Percentiles rank a stretch among this genome's conserved stretches.
These are phyloP conservation scores for Trichoderma asperelloides DNA, from an alignment of 495 filamentous ascomycete genomes.

Conservation along the genomic window DNA sequence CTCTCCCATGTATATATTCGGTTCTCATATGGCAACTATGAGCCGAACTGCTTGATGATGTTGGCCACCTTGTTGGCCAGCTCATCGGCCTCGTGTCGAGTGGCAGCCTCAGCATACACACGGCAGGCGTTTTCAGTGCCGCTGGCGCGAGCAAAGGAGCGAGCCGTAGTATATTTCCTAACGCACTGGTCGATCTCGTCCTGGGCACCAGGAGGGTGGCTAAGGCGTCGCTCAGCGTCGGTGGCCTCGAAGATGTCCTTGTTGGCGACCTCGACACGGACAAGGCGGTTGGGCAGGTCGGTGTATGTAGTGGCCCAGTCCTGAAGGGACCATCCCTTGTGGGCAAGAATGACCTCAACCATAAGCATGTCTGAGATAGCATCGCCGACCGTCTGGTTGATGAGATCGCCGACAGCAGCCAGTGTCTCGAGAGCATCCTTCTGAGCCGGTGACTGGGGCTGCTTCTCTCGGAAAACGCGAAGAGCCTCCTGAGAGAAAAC, in stretches of 20 bases:
- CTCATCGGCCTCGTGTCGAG: constrained; percentile 73
- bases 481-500: constrained; percentile 81
- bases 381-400: constrained; percentile 97
- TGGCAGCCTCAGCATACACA: constrained; percentile 94
- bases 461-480: constrained; percentile 61
- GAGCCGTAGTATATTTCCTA: constrained; percentile 81
- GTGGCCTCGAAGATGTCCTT: constrained; percentile 81
- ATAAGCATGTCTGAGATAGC: constrained; percentile 93
- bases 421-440: constrained; percentile 75
- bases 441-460: constrained; percentile 87
- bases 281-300: constrained; percentile 93
- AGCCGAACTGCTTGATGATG: constrained; percentile 46
- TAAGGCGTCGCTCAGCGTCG: constrained; percentile 82
- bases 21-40: not conserved
- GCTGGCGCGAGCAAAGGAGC: constrained; percentile 83
- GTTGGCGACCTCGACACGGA: constrained; percentile 80
- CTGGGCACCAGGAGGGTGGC: constrained; percentile 70
- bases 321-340: constrained; percentile 82
- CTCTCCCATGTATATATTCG: not conserved
- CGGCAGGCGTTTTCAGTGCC: constrained; percentile 94
- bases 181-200: constrained; percentile 76
- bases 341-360: constrained; percentile 89
- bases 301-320: constrained; percentile 92
- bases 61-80: constrained; percentile 72
- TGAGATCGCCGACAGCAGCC: constrained; percentile 70